A percentile compares a stretch with the other conserved stretches of the same genome.
Conservation (phyloP, 257 asterid species). For the Craterostigma plantagineum region DNA sequence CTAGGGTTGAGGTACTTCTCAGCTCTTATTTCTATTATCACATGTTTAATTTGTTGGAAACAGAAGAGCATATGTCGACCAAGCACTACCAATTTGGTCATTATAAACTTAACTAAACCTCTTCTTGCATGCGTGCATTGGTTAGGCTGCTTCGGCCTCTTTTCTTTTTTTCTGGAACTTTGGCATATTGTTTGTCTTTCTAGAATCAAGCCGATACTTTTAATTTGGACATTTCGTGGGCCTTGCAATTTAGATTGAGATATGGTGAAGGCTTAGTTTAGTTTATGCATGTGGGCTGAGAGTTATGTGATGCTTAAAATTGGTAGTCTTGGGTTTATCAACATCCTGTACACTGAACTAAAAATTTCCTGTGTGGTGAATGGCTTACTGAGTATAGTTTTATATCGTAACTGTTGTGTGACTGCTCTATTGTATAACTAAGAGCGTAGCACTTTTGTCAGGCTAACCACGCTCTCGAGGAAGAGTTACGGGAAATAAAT, state of each 20-base stretch:
- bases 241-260: too few relatives aligned
- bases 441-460: constrained; percentile 13
- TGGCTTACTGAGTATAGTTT: background rate
- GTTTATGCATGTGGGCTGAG: too few relatives aligned
- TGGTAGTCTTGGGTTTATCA: background rate
- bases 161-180: too few relatives aligned
- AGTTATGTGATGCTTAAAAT: background rate
- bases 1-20: constrained; percentile 45
- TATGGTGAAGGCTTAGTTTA: too few relatives aligned
- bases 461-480: constrained; percentile 77
- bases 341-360: too few relatives aligned
- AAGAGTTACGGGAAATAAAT: constrained; percentile 76
- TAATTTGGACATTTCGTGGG: too few relatives aligned
- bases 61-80: background rate
- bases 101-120: too few relatives aligned
- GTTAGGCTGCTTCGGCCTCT: too few relatives aligned
- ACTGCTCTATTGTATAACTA: constrained; percentile 4
- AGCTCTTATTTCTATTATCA: constrained; percentile 7
- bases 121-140: too few relatives aligned
- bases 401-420: background rate
- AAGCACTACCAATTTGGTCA: too few relatives aligned
- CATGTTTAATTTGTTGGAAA: background rate
- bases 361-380: background rate
- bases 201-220: too few relatives aligned
- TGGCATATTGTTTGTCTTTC: too few relatives aligned